Percentiles rank a stretch among this genome's conserved stretches.
phyloP scores from a whole-genome alignment of 164 flowering plant genomes.

The Pachysandra terminalis region DNA sequence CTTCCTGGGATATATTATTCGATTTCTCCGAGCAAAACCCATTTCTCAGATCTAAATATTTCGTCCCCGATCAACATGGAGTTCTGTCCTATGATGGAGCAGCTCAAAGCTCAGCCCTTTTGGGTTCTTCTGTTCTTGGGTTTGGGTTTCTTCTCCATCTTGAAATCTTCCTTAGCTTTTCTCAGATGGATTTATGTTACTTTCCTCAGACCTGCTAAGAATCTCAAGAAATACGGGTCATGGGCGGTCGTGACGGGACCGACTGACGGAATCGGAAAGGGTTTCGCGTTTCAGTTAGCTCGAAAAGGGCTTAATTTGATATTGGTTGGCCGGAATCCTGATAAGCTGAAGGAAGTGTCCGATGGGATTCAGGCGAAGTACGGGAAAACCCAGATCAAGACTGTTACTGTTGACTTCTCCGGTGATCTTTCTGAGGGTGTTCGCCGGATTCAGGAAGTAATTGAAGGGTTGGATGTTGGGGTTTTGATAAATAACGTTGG shows the following conservation, averaged over 20 bases:
- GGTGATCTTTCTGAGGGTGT: constrained; percentile 54
- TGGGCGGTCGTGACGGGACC: constrained; percentile 88
- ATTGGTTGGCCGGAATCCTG: constrained; percentile 61
- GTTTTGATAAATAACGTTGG: constrained; percentile 73
- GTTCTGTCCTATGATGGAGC: constrained; percentile 1
- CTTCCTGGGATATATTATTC: neutral
- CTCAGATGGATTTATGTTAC: constrained; percentile 57
- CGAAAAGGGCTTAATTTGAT: constrained; percentile 65
- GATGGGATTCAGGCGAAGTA: constrained; percentile 35
- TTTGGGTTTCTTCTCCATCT: constrained; percentile 39
- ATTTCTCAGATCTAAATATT: neutral
- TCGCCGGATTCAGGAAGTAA: constrained; percentile 37
- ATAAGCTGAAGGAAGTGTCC: constrained; percentile 47
- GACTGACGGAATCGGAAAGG: constrained; percentile 84
- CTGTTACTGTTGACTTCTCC: constrained; percentile 59
- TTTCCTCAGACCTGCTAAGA: constrained; percentile 67
- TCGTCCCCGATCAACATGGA: neutral
- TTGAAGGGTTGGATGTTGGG: constrained; percentile 68
- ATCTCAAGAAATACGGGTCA: constrained; percentile 70
- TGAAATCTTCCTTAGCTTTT: constrained; percentile 21
- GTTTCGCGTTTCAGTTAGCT: constrained; percentile 70
- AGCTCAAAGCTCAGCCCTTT: constrained; percentile 20
- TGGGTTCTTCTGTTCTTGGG: constrained; percentile 41
- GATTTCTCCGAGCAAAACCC: neutral
- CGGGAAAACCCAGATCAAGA: constrained; percentile 41